These are phyloP conservation scores for Xylaria sp. DNA, from an alignment of 2,329 filamentous ascomycete genomes.

Conservation along the genomic window DNA sequence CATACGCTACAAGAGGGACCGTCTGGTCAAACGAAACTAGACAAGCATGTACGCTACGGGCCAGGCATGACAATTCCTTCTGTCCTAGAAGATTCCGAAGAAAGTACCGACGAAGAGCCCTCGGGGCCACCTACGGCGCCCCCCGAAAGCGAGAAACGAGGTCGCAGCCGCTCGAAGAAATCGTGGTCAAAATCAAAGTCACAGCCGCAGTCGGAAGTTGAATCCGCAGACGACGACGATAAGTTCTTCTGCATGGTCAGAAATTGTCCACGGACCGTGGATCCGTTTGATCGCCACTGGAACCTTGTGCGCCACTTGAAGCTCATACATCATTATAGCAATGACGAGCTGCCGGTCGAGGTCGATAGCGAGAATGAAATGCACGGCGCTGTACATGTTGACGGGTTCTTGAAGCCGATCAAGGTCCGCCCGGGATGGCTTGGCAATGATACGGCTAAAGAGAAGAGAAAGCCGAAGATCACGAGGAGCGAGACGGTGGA, in stretches of 20 bases:
- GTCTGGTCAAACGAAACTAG: conserved; percentile 32
- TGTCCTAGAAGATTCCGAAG: conserved; percentile 36
- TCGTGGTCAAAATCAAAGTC: conserved; percentile 30
- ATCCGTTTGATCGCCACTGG: conserved; percentile 52
- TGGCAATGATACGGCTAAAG: conserved; percentile 48
- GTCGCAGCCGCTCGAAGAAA: conserved; percentile 13
- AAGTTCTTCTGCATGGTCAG: conserved; percentile 51
- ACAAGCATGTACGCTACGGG: conserved; percentile 39
- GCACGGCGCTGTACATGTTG: conserved; percentile 71
- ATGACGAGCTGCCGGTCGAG: conserved; percentile 47
- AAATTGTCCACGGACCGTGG: conserved; percentile 50
- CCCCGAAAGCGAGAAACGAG: conserved; percentile 5
- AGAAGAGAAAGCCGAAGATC: conserved; percentile 12
- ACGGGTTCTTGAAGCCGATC: conserved; percentile 72
- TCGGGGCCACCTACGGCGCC: conserved; percentile 1
- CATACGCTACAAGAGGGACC: conserved; percentile 60
- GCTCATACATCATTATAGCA: conserved; percentile 46
- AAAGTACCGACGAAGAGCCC: conserved; percentile 20
- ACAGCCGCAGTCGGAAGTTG: conserved; percentile 35
- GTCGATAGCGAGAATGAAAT: conserved; percentile 63
- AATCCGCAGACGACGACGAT: conserved; percentile 31
- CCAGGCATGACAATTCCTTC: conserved; percentile 44
- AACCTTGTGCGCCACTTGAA: conserved; percentile 58
- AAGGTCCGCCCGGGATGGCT: conserved; percentile 60
- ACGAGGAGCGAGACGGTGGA: conserved; percentile 5